Base-by-base conservation (phyloP, 345 rosid species). In the Brassica carinata region DNA sequence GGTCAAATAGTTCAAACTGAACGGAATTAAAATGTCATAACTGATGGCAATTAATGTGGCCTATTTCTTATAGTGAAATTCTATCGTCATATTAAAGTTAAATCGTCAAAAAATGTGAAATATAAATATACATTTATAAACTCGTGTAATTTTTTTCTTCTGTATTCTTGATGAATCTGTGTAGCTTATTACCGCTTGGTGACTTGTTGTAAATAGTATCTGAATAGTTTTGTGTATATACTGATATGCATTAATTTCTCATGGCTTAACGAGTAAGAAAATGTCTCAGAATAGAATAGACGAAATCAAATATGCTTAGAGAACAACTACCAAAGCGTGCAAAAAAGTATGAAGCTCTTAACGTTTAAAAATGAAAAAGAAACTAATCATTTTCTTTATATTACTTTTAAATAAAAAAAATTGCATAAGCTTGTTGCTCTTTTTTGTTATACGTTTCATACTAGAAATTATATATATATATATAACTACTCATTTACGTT, bases 261-360 rank as follows among this genome's bases (percentile, higher is more conserved):
- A 62, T 71, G 72, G 77, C 81, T 78, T 78, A 78, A 78, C 59
- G 65, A 71, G 81, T 71, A 71, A 78, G 81, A 71, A 78, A 53
- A 51, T 53, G 66, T 71, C 71, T 78, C 57, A 10, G 11, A 70
- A 51, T 64, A 51, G 72, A 78, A 69, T 6, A 62, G 27, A 14
- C 3, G 14, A 78, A 78, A 78, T 53, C 58, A 71, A 64, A 51
- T 64, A 9, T 78, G 40, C 10, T 55, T 34, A 71, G 51, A 33
- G 30, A 78, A 61, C 48, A 69, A 48, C 7, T 62, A 64, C 5
- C 19, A 70, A 71, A 78, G 81, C 43, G 65, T 78, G 57, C 65
- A 51, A 31, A 77, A 36, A 51, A 71, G 71, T 10, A 58, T 33
- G 65, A 64, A 78, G 65, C 81, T 71, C 64, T 70, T 61, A 13